phyloP scores from a whole-genome alignment of 1,284 basidiomycete genomes.

The Pseudozyma hubeiensis region DNA sequence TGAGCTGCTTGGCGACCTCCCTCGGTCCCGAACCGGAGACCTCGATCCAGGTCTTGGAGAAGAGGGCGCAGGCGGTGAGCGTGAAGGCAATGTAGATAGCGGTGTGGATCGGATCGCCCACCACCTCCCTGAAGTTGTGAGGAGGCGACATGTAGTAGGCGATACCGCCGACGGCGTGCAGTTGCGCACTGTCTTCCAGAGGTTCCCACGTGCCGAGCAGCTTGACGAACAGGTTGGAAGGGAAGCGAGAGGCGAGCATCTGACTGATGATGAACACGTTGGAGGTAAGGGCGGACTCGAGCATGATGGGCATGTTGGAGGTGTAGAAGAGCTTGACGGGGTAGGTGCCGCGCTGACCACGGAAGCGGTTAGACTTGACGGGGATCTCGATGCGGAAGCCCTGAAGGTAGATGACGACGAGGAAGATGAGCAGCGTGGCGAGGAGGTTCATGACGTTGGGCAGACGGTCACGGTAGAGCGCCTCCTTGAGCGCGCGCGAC shows the following conservation, averaged over 20 bases:
- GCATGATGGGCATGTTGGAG: constrained; percentile 99
- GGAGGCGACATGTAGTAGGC: constrained; percentile 98
- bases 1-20: constrained; percentile 96
- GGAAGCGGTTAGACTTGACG: constrained; percentile 94
- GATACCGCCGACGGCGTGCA: constrained; percentile 89
- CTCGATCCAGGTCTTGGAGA: constrained; percentile 99
- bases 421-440: constrained; percentile 90
- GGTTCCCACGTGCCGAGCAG: constrained; percentile 98
- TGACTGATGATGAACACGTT: constrained; percentile 97
- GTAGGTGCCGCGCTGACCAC: constrained; percentile 92
- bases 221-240: constrained; percentile 87
- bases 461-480: constrained; percentile 95
- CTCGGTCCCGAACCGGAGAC: constrained; percentile 94
- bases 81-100: constrained; percentile 92
- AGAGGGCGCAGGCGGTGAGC: constrained; percentile 91
- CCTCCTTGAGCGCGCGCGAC: constrained; percentile 93
- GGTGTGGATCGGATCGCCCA: constrained; percentile 93
- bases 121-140: constrained; percentile 85
- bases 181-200: constrained; percentile 89
- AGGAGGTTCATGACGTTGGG: constrained; percentile 98
- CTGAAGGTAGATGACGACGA: constrained; percentile 95
- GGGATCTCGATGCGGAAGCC: constrained; percentile 99
- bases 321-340: constrained; percentile 99
- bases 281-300: constrained; percentile 90
- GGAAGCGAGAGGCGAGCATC: constrained; percentile 90